These are phyloP conservation scores for Salix caprea DNA, from an alignment of 345 rosid genomes.

Conservation along the genomic window DNA sequence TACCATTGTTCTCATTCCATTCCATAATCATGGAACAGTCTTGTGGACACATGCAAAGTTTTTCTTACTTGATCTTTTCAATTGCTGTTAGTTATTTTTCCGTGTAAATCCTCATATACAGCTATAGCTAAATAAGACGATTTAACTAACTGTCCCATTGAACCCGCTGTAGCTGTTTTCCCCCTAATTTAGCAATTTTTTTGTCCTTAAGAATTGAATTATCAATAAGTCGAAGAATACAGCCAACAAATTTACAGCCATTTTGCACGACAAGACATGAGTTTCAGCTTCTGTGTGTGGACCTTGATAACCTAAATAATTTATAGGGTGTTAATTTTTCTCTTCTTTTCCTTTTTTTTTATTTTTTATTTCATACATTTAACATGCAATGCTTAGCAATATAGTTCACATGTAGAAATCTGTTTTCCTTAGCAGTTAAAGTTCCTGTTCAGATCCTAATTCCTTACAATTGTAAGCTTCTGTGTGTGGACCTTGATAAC, in stretches of 20 bases:
- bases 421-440: neutral
- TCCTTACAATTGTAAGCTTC: neutral
- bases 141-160: neutral
- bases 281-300: neutral
- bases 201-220: neutral
- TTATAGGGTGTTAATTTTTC: neutral
- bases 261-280: neutral
- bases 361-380: neutral
- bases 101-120: neutral
- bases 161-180: neutral
- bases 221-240: neutral
- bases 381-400: neutral
- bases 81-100: neutral
- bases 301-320: neutral
- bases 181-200: neutral
- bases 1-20: neutral
- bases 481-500: neutral
- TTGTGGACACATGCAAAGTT: neutral
- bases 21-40: neutral
- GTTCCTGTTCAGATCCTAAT: conserved; percentile 10
- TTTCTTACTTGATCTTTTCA: neutral
- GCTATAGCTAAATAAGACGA: neutral
- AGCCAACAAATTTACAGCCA: neutral
- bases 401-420: neutral
- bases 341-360: neutral